Evolutionary conservation across 768 basidiomycete species (phyloP).

Genomic region (Boletellus ananiceps): DNA sequence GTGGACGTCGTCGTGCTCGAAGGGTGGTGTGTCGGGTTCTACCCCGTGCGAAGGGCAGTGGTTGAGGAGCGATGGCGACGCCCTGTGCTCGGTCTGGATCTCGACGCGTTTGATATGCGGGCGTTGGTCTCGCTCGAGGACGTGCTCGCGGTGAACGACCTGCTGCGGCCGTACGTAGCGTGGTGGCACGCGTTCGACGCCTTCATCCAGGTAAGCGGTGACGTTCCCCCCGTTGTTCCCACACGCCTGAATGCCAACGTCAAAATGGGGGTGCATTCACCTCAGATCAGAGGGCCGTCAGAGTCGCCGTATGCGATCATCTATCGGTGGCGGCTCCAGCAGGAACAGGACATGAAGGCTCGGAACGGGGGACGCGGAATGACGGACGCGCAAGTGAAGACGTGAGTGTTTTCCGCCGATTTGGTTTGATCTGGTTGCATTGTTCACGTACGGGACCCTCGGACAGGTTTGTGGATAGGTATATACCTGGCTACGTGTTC

Average conservation of each 20-base stretch:
- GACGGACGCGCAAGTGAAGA: constrained; percentile 73
- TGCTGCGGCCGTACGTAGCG: constrained; percentile 52
- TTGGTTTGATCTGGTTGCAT: background rate
- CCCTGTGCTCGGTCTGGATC: constrained; percentile 17
- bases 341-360: constrained; percentile 87
- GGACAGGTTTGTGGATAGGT: constrained; percentile 80
- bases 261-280: background rate
- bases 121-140: constrained; percentile 45
- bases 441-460: background rate
- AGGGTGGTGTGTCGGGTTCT: constrained; percentile 94
- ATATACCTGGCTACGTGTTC: constrained; percentile 92
- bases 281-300: constrained; percentile 37
- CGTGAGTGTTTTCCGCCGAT: constrained; percentile 29
- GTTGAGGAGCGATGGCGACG: constrained; percentile 51
- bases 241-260: background rate
- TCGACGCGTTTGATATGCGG: constrained; percentile 31
- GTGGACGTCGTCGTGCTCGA: constrained; percentile 87
- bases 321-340: constrained; percentile 85
- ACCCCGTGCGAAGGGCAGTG: constrained; percentile 49
- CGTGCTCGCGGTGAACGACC: constrained; percentile 59
- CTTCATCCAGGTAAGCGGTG: constrained; percentile 62
- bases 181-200: constrained; percentile 71
- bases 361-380: constrained; percentile 83
- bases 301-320: constrained; percentile 46
- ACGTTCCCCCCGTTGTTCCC: too few species aligned